Percentiles rank a stretch among this genome's conserved stretches.
Evolutionary conservation across 768 basidiomycete genomes (phyloP).

Genomic region (Lactarius deliciosus): DNA sequence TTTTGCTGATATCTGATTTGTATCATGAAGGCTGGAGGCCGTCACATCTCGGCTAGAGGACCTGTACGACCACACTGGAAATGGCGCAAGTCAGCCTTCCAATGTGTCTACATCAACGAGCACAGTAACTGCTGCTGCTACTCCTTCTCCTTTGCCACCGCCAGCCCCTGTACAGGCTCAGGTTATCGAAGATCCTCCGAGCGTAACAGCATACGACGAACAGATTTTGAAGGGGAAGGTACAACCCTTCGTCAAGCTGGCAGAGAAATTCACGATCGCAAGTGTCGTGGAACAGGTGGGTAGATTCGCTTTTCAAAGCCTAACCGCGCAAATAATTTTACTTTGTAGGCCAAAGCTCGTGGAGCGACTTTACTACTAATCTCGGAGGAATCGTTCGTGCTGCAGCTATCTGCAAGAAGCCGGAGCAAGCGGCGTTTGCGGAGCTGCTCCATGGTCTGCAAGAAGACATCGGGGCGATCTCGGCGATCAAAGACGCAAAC

Average conservation of each 20-base stretch:
- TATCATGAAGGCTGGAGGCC: constrained; percentile 70
- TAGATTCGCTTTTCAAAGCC: constrained; percentile 11
- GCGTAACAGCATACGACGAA: constrained; percentile 72
- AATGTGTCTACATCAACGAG: constrained; percentile 35
- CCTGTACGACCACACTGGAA: constrained; percentile 47
- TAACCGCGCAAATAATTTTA: not conserved
- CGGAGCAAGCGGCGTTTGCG: constrained; percentile 58
- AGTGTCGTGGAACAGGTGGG: constrained; percentile 77
- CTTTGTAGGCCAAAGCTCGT: constrained; percentile 65
- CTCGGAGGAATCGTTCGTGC: constrained; percentile 68
- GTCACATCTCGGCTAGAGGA: constrained; percentile 95
- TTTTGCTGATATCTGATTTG: constrained; percentile 8
- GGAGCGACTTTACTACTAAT: constrained; percentile 60
- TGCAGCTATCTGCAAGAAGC: constrained; percentile 76
- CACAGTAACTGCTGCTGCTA: constrained; percentile 36
- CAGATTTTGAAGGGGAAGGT: constrained; percentile 71
- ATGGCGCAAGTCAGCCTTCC: constrained; percentile 31
- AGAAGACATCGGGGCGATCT: constrained; percentile 68
- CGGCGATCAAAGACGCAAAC: constrained; percentile 79
- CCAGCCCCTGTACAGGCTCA: constrained; percentile 39
- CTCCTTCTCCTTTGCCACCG: constrained; percentile 40
- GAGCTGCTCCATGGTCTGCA: constrained; percentile 67
- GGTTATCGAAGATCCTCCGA: constrained; percentile 48
- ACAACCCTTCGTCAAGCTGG: constrained; percentile 70
- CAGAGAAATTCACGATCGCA: constrained; percentile 65